These are phyloP conservation scores for Quercus variabilis DNA, from an alignment of 306 rosid genomes.

Conservation along the genomic window DNA sequence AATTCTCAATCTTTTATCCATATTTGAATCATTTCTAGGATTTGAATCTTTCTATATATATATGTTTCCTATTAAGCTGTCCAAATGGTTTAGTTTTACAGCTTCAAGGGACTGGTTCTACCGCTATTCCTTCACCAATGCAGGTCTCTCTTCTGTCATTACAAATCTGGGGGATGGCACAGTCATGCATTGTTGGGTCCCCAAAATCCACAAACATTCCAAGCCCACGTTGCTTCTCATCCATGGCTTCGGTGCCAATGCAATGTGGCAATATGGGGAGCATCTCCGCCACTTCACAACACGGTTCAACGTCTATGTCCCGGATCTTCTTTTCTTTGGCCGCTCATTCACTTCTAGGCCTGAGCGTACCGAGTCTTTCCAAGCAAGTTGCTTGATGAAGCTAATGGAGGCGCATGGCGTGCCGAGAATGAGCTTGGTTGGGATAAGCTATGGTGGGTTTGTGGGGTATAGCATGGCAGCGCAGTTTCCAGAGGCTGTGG, in stretches of 20 bases:
- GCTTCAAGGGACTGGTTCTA: slow-evolving; percentile 56
- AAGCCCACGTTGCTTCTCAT: slow-evolving; percentile 54
- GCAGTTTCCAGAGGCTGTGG: slow-evolving; percentile 57
- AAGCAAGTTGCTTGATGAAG: slow-evolving; percentile 44
- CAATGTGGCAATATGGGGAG: slow-evolving; percentile 80
- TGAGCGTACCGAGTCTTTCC: slow-evolving; percentile 57
- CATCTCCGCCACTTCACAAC: slow-evolving; percentile 38
- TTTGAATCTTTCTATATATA: too few species aligned
- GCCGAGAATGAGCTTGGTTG: slow-evolving; percentile 43
- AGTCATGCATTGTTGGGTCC: slow-evolving; percentile 69
- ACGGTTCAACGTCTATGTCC: slow-evolving; percentile 61
- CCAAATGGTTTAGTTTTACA: slow-evolving; percentile 51
- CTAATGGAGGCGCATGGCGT: slow-evolving; percentile 56
- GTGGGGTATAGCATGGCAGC: slow-evolving; percentile 61
- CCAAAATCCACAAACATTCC: slow-evolving; percentile 30
- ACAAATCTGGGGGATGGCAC: slow-evolving; percentile 63
- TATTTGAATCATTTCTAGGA: too few species aligned
- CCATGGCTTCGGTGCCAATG: slow-evolving; percentile 83
- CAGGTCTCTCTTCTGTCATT: slow-evolving; percentile 54
- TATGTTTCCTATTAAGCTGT: slow-evolving; percentile 20
- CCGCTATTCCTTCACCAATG: slow-evolving; percentile 42
- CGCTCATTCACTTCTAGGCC: slow-evolving; percentile 43
- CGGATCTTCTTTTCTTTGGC: slow-evolving; percentile 80
- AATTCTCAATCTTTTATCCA: not conserved
- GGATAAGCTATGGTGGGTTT: slow-evolving; percentile 82